Conservation (phyloP, 345 rosid genomes). For the Gossypium australe region DNA sequence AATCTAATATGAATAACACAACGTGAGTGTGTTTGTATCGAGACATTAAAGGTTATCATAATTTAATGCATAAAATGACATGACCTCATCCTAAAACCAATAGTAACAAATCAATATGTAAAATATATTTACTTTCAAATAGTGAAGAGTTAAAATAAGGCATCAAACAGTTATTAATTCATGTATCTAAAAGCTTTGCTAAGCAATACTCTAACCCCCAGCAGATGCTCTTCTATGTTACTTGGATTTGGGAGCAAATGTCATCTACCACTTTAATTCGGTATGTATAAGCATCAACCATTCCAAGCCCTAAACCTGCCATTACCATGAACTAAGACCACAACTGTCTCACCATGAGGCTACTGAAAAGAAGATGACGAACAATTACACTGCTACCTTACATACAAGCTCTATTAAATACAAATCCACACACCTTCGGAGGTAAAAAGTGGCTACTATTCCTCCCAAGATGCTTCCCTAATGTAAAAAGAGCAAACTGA, state of each 20-base stretch:
- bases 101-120: no score
- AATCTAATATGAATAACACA: neutral
- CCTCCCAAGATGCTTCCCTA: neutral
- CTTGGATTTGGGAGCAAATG: neutral
- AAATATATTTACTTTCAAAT: neutral
- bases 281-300: neutral
- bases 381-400: neutral
- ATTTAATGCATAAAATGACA: neutral
- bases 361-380: neutral
- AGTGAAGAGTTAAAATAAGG: constrained; percentile 1
- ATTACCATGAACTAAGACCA: neutral
- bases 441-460: neutral
- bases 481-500: neutral
- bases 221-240: neutral
- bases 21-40: neutral
- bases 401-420: neutral
- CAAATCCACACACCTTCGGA: neutral
- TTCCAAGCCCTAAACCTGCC: neutral
- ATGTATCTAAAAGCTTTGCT: neutral
- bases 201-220: neutral
- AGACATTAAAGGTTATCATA: neutral
- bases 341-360: neutral
- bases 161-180: neutral
- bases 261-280: neutral
- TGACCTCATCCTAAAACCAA: neutral